Base-by-base conservation (phyloP, 176 grass and related monocot species). In the Eleusine indica region DNA sequence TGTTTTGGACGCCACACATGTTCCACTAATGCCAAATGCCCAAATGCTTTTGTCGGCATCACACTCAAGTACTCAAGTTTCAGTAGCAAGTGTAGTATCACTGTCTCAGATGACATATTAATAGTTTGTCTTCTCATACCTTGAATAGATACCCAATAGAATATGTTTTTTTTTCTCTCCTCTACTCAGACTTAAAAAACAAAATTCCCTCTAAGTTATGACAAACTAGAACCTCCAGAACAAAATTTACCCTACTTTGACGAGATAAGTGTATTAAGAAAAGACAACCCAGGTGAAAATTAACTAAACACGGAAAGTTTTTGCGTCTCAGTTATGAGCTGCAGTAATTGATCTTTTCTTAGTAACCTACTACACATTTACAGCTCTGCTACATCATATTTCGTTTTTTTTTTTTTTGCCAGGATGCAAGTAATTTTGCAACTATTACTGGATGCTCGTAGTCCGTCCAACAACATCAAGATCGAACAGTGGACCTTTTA, bases 391-490 rank as follows among this genome's bases (percentile, higher is more conserved):
- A 4, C 17, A 35, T 18, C 2, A 6, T 38, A 2, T 28, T 16
- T 41, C 53, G 6, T 17, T 52, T 52, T n/a, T n/a, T 4, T 8
- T 63, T 25, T 4, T 8, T 63, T 25, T 29, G 47, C 14, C 72
- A 77, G 42, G 42, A 32, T 29, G 10, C 13, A 41, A 28, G 63
- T 70, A 51, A 4, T 11, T 75, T 46, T 10, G 64, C 44, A 63
- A 82, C 9, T 47, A 56, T 9, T 15, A 40, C 38, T 4, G 9
- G 64, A 43, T 51, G 78, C 46, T 65, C 19, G 30, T 48, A 57
- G 57, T n/a, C 28, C 46, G 57, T n/a, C 19, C 46, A 72, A 72
- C 78, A 72, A 5, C 66, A 5, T 71, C 66, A 78, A 48, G 88
- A 86, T 77, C 78, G n/a, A 82, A 29, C 0, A 41, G 16, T 49